Evolutionary conservation across 73 alveolate genomes (phyloP), one percentile per base, ranked within the genome.

Genomic region (Durusdinium trenchii): DNA sequence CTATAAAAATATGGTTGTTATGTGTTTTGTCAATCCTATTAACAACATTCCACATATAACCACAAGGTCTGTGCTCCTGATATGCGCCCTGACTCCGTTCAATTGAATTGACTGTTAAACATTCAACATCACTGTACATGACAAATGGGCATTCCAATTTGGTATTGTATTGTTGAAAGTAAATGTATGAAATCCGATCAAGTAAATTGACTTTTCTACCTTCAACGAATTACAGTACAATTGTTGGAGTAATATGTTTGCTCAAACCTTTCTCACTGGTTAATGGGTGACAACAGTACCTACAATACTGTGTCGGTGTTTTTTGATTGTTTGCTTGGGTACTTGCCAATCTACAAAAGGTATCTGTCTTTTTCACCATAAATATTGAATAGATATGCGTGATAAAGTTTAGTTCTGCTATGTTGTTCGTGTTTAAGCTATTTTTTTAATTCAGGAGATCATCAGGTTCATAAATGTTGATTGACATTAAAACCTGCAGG

Each of bases 391-490:
- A 82, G 50, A 35, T 82, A 23, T n/a, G 50, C 50, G 7, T 82
- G 51, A 28, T 50, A 35, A 48, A 32, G 7, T 82, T 50, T 47
- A 48, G 93, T 82, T 6, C 52, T 48, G 47, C 73, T 46, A 48
- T 48, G 75, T 47, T 32, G 2, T 5, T 48, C 50, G 40, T 48
- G 18, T 35, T 82, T 82, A 16, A n/a, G n/a, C n/a, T n/a, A n/a
- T n/a, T n/a, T n/a, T 82, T 14, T 48, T 47, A 48, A 47, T 82
- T 46, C 2, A 82, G 36, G 73, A 47, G 50, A 73, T 82, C 93
- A 82, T 82, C 93, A 82, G 93, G 71, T 82, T 82, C 93, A 82
- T 48, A 82, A 82, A 82, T 73, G 50, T 82, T 82, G 47, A 82
- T 47, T 82, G 93, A 82, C 4, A 82, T 51, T 46, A 47, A 82